A percentile compares a stretch with the other conserved stretches of the same genome.
phyloP scores from a whole-genome alignment of 768 basidiomycete genomes.

The Russula sp. region DNA sequence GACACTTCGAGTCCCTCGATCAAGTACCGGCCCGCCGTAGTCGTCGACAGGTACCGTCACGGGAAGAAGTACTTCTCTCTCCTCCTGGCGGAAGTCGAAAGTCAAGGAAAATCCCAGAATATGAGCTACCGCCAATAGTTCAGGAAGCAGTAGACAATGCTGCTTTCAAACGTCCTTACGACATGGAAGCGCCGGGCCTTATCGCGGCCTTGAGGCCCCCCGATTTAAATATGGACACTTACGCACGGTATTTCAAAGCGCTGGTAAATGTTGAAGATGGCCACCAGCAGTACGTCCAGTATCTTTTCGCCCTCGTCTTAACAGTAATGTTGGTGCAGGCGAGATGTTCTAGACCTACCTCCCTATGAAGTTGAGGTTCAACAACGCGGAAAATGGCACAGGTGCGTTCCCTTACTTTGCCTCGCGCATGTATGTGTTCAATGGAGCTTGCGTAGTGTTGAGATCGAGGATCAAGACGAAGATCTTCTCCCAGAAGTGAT shows the following conservation, averaged over 20 bases:
- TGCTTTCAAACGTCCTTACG: no score
- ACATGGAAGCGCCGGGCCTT: no score
- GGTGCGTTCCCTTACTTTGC: background rate
- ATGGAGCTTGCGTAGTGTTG: background rate
- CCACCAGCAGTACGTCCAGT: conserved; percentile 45
- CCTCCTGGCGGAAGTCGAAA: background rate
- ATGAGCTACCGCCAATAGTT: no score
- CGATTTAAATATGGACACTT: conserved; percentile 9
- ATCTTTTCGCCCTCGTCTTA: background rate
- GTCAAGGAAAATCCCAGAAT: conserved; percentile 6
- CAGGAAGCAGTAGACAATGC: no score
- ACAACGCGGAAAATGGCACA: background rate
- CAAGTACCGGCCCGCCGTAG: background rate
- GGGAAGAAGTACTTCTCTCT: background rate
- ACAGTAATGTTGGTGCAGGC: conserved; percentile 31
- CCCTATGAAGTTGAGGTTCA: background rate
- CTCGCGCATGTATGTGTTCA: background rate
- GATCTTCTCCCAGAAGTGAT: conserved; percentile 18
- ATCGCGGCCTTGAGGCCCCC: no score
- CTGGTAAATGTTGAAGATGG: conserved; percentile 28
- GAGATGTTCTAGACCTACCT: background rate
- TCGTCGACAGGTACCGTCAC: background rate
- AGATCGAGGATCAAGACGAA: conserved; percentile 13
- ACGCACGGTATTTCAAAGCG: conserved; percentile 8
- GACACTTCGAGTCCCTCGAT: background rate